Percentiles rank a stretch among this genome's conserved stretches.
phyloP scores from a whole-genome alignment of 2,329 filamentous ascomycete species.

The Bipolaris sorokiniana region DNA sequence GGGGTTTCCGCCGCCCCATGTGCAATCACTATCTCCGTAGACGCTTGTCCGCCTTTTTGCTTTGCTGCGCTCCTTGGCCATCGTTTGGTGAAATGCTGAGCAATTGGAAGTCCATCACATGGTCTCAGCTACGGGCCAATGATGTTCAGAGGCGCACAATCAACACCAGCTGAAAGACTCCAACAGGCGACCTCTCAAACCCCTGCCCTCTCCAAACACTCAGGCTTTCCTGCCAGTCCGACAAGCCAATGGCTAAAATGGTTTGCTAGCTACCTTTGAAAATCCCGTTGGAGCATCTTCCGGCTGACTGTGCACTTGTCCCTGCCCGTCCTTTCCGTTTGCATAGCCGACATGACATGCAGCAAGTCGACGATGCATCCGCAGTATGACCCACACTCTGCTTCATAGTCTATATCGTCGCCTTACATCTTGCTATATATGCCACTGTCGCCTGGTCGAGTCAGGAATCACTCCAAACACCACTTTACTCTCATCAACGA shows the following conservation, averaged over 20 bases:
- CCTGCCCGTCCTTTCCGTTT: constrained; percentile 43
- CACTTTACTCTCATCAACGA: constrained; percentile 18
- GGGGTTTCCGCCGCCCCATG: constrained; percentile 14
- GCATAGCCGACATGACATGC: constrained; percentile 45
- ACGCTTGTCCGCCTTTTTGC: constrained; percentile 13
- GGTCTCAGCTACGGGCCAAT: constrained; percentile 33
- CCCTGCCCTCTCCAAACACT: constrained; percentile 37
- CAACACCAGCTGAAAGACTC: constrained; percentile 42
- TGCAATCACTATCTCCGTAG: constrained; percentile 9
- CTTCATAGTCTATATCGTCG: constrained; percentile 26
- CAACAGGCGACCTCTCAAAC: constrained; percentile 36
- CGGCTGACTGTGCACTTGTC: constrained; percentile 46
- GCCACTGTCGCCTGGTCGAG: constrained; percentile 29
- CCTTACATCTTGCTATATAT: constrained; percentile 43
- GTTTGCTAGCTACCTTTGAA: constrained; percentile 43
- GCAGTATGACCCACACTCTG: constrained; percentile 34
- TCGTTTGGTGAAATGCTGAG: constrained; percentile 19
- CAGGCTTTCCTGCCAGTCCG: constrained; percentile 35
- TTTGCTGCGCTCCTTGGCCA: constrained; percentile 15
- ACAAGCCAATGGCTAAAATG: constrained; percentile 42
- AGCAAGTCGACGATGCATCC: constrained; percentile 37
- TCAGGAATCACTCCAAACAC: constrained; percentile 19
- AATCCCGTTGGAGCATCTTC: constrained; percentile 38
- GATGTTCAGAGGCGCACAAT: constrained; percentile 19
- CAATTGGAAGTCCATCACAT: constrained; percentile 29